Conservation (phyloP, 1,284 basidiomycete genomes). For the Cerrena zonata region DNA sequence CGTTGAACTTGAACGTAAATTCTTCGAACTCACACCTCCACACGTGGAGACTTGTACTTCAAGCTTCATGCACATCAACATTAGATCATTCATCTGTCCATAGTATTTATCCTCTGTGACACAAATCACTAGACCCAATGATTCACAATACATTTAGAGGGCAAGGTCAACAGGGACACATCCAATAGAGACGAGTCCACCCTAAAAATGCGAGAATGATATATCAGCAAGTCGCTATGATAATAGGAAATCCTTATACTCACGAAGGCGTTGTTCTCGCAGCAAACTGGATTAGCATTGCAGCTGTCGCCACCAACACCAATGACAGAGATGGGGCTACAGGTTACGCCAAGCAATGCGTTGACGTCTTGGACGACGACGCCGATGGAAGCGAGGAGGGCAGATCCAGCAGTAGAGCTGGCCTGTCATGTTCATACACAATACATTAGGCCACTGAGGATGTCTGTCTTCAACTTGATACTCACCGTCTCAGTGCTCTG, state of each 20-base stretch:
- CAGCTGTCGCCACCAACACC: slow-evolving; percentile 5
- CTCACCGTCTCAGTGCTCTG: not conserved
- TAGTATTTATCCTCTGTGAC: too few relatives aligned
- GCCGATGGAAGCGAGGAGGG: slow-evolving; percentile 5
- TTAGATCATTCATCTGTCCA: too few relatives aligned
- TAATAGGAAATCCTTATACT: not conserved
- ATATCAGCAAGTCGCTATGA: not conserved
- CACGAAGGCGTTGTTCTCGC: slow-evolving; percentile 3
- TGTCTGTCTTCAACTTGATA: too few relatives aligned
- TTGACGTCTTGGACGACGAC: slow-evolving; percentile 11
- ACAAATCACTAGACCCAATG: too few relatives aligned
- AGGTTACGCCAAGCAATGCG: slow-evolving; percentile 12
- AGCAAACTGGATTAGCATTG: slow-evolving; percentile 1
- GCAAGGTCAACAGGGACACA: slow-evolving; percentile 1
- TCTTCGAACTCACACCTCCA: too few relatives aligned
- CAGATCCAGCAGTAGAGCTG: not conserved
- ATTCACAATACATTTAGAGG: too few relatives aligned
- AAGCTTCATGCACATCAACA: too few relatives aligned
- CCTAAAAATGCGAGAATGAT: not conserved
- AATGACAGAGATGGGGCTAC: slow-evolving; percentile 14
- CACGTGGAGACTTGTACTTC: too few relatives aligned
- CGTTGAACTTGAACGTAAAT: too few relatives aligned
- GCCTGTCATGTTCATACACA: too few relatives aligned
- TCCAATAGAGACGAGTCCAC: not conserved
- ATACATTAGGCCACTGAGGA: not conserved